Base-by-base conservation (phyloP, 192 early-diverging fungal species). In the Backusella westeae region DNA sequence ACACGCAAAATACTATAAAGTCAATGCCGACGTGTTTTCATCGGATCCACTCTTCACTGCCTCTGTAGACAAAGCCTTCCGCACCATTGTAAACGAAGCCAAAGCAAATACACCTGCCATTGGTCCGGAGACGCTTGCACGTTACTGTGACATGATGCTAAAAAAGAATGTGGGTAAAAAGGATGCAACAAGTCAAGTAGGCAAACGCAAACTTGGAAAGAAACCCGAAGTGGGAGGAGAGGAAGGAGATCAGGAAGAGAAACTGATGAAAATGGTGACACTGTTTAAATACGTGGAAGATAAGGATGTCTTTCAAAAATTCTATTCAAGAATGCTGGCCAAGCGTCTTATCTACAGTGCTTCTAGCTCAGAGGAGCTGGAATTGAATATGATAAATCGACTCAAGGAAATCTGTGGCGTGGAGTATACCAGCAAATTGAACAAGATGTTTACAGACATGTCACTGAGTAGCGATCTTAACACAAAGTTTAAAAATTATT, bases 241-340 rank as follows among this genome's bases (percentile, higher is more conserved):
- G 67, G 86, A 85, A 71, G 82, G 93, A 23, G 77, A 83, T 7
- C 78, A 85, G 32, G 84, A 90, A 77, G 94, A 93, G 81, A 70
- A 83, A 38, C 3, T 71, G 35, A 83, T 34, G 34, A 38, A 46
- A 8, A 67, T 59, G 41, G 39, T 75, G 0, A 77, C 70, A 29
- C 14, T 96, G 9, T 96, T 96, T 82, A 92, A 93, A 63, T 96
- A 95, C 80, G 87, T 96, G 21, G 92, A 95, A 63, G 95, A 96
- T 73, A 96, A 96, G 74, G 95, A 96, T 74, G 84, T 96, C 1
- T 96, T 94, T 84, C 95, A 96, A 85, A 96, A 96, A 83, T 95
- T 95, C 74, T 96, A 96, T 75, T 90, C 93, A 6, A 85, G 93
- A 21, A 87, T 90, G 78, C 85, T 96, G 32, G 95, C 94, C 4